Evolutionary conservation across 2,329 filamentous ascomycete genomes (phyloP).

Genomic region (Alternaria metachromatica): DNA sequence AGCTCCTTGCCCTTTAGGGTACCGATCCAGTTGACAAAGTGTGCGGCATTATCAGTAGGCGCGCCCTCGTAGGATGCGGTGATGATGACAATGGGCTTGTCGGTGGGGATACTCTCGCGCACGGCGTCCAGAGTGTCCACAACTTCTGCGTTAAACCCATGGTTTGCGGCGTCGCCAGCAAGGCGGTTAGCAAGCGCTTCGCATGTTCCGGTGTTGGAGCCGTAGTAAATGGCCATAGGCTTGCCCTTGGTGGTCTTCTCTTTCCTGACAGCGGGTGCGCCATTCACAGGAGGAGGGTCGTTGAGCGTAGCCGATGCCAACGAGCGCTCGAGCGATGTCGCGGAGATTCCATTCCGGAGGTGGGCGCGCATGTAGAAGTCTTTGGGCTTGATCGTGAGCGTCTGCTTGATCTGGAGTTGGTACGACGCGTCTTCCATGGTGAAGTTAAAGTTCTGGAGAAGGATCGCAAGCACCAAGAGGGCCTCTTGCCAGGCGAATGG

Average conservation of each 20-base stretch:
- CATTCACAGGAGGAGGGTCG: slow-evolving; percentile 16
- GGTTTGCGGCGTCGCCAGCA: slow-evolving; percentile 42
- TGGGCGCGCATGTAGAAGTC: slow-evolving; percentile 49
- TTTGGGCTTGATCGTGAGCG: slow-evolving; percentile 55
- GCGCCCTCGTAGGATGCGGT: slow-evolving; percentile 53
- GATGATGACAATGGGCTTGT: slow-evolving; percentile 49
- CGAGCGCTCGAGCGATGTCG: slow-evolving; percentile 40
- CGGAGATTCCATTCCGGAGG: slow-evolving; percentile 39
- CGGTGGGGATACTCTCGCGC: slow-evolving; percentile 43
- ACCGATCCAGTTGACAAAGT: slow-evolving; percentile 52
- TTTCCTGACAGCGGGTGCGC: slow-evolving; percentile 13
- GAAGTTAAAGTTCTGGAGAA: slow-evolving; percentile 56
- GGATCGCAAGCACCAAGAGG: slow-evolving; percentile 52
- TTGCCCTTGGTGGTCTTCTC: slow-evolving; percentile 30
- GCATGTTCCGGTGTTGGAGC: slow-evolving; percentile 53
- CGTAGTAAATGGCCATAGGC: slow-evolving; percentile 48
- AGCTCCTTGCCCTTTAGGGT: slow-evolving; percentile 36
- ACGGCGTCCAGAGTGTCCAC: slow-evolving; percentile 46
- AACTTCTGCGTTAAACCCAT: slow-evolving; percentile 47
- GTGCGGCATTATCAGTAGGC: slow-evolving; percentile 52
- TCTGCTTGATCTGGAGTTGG: slow-evolving; percentile 53
- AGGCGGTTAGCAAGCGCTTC: slow-evolving; percentile 51
- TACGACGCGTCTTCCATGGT: slow-evolving; percentile 53
- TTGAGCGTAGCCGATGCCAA: slow-evolving; percentile 31
- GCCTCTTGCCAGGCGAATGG: slow-evolving; percentile 64